These are phyloP conservation scores for Beauveria medogensis DNA, from an alignment of 2,329 filamentous ascomycete genomes.

Conservation along the genomic window DNA sequence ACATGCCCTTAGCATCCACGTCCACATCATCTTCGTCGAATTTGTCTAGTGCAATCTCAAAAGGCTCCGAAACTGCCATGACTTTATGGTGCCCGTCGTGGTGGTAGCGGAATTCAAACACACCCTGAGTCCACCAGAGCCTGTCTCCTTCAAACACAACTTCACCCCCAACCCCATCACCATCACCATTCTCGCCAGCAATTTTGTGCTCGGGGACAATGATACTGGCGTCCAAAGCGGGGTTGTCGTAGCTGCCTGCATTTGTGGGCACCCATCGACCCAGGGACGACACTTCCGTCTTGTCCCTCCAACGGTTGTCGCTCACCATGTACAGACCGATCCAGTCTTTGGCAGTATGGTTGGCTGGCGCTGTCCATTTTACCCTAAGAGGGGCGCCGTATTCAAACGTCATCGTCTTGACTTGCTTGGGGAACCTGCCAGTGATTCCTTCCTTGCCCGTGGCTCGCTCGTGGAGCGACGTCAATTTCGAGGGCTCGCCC, in stretches of 20 bases:
- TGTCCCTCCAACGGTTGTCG: slow-evolving; percentile 79
- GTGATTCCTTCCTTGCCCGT: slow-evolving; percentile 67
- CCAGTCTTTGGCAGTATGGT: slow-evolving; percentile 90
- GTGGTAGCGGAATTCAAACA: slow-evolving; percentile 96
- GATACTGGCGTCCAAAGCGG: slow-evolving; percentile 68
- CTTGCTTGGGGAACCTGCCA: slow-evolving; percentile 59
- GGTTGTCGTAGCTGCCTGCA: slow-evolving; percentile 65
- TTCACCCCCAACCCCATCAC: slow-evolving; percentile 65
- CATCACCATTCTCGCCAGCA: slow-evolving; percentile 42
- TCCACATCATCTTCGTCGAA: slow-evolving; percentile 71
- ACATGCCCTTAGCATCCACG: slow-evolving; percentile 48
- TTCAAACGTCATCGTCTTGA: slow-evolving; percentile 71
- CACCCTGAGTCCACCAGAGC: slow-evolving; percentile 92
- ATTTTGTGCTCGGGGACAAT: slow-evolving; percentile 58
- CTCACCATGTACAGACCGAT: slow-evolving; percentile 93
- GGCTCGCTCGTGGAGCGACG: slow-evolving; percentile 47
- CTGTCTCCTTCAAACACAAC: slow-evolving; percentile 87
- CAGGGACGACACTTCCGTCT: slow-evolving; percentile 75
- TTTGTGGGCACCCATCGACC: slow-evolving; percentile 85
- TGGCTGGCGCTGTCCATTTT: slow-evolving; percentile 79
- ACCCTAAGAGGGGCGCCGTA: slow-evolving; percentile 88
- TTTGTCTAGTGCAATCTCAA: slow-evolving; percentile 76
- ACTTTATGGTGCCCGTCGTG: slow-evolving; percentile 88
- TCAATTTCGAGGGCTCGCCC: slow-evolving; percentile 48
- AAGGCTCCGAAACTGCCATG: slow-evolving; percentile 88